Evolutionary conservation across 768 basidiomycete species (phyloP).

Genomic region (Mycena metata): DNA sequence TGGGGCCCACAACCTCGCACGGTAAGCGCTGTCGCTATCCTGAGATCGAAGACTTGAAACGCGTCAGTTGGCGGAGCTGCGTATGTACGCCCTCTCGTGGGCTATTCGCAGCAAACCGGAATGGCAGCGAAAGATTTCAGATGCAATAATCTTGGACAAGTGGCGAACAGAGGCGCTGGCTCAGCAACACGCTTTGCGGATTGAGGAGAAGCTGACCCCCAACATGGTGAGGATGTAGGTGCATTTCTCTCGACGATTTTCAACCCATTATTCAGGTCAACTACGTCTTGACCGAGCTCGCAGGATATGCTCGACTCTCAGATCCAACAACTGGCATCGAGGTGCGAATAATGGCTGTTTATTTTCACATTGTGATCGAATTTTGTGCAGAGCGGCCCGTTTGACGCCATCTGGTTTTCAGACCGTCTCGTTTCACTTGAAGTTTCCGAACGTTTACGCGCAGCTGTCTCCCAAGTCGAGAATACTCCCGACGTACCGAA

Average conservation of each 20-base stretch:
- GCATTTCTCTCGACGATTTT: background rate
- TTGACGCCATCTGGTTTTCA: conserved; percentile 43
- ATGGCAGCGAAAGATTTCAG: conserved; percentile 33
- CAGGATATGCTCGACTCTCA: conserved; percentile 33
- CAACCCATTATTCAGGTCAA: conserved; percentile 29
- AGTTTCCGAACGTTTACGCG: conserved; percentile 42
- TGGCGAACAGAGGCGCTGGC: conserved; percentile 36
- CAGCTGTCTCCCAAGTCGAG: conserved; percentile 50
- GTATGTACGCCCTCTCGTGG: conserved; percentile 38
- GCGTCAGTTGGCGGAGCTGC: conserved; percentile 33
- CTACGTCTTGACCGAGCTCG: conserved; percentile 38
- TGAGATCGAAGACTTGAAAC: background rate
- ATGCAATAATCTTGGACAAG: conserved; percentile 30
- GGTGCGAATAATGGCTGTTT: conserved; percentile 6
- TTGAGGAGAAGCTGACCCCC: conserved; percentile 16
- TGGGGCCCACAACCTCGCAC: conserved; percentile 30
- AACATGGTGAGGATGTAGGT: conserved; percentile 23
- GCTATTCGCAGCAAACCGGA: conserved; percentile 36
- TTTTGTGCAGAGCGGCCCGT: conserved; percentile 37
- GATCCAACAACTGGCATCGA: conserved; percentile 35
- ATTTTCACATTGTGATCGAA: background rate
- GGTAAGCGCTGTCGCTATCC: background rate
- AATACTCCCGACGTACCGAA: conserved; percentile 50
- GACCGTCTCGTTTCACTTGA: conserved; percentile 48
- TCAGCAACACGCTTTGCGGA: conserved; percentile 11